Evolutionary conservation across 1,139 yeast genomes (phyloP), one percentile per base, ranked within the genome.

Genomic region (Blastobotrys apis): DNA sequence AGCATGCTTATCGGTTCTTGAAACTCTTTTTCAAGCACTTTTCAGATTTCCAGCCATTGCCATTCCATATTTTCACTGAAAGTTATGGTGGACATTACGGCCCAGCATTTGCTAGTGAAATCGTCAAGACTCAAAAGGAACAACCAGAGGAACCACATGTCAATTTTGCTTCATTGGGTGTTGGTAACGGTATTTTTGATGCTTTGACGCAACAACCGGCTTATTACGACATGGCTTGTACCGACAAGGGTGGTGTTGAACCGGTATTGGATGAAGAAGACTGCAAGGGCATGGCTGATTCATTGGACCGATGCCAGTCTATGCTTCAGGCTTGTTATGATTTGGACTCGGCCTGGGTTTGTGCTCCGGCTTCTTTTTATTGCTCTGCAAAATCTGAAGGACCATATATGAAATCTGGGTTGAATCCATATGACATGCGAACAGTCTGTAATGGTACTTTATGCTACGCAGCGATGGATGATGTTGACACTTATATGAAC

Each of bases 191-290:
- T 47, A 78, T 92, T 62, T 88, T 97, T 44, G 97, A 92, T 67
- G 90, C 95, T 13, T 77, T 86, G 64, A 79, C 80, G 52, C 98
- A 92, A 71, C 85, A 84, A 66, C 84, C 82, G 56, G 80, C 80
- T 66, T 92, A 87, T 68, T 84, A 85, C 69, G 95, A 94, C 65
- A 92, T 92, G 98, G 97, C 97, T 9, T 92, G 98, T 68, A 96
- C 97, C 54, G 73, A 79, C 59, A 95, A 95, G 60, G 97, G 96
- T 39, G 84, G 81, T 55, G 68, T 49, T 57, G 39, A 40, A 8
- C 43, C 43, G 19, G 94, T 88, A 8, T 71, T 92, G 58, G 72
- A 75, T 31, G 85, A 83, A 41, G 90, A 83, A 52, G 82, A 84
- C 64, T 92, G 98, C 71, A 75, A 80, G 45, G 70, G 73, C 41